Percentiles rank a stretch among this genome's conserved stretches.
Evolutionary conservation across 805 yeast genomes (phyloP).

Genomic region (Candida ulmi): DNA sequence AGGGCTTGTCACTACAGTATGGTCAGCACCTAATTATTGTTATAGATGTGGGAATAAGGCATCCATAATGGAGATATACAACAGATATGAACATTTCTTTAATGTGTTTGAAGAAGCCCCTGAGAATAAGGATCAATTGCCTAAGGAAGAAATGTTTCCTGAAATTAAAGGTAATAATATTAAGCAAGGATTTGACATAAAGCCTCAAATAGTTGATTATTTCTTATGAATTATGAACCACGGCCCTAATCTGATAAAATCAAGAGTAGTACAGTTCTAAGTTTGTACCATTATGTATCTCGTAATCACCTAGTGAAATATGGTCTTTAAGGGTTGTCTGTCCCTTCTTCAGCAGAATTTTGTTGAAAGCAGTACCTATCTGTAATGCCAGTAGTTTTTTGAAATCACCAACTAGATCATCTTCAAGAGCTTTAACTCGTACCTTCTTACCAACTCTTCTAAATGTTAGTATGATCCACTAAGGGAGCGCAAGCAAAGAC

Average conservation of each 20-base stretch:
- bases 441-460: constrained; percentile 78
- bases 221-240: constrained; percentile 30
- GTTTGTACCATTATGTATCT: constrained; percentile 83
- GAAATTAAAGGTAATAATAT: constrained; percentile 12
- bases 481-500: constrained; percentile 16
- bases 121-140: constrained; percentile 57
- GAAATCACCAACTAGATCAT: constrained; percentile 86
- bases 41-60: constrained; percentile 97
- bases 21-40: constrained; percentile 99
- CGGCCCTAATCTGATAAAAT: neutral
- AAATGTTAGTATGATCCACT: constrained; percentile 7
- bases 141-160: constrained; percentile 21
- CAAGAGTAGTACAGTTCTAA: constrained; percentile 75
- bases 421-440: constrained; percentile 78
- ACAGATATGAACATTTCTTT: constrained; percentile 63
- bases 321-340: constrained; percentile 83
- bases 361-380: constrained; percentile 66
- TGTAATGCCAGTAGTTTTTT: constrained; percentile 80
- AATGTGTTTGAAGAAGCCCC: constrained; percentile 98
- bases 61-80: constrained; percentile 84
- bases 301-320: constrained; percentile 89
- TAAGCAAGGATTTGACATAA: constrained; percentile 7
- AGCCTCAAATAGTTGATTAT: constrained; percentile 43
- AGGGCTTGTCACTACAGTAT: constrained; percentile 89
- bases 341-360: constrained; percentile 74